Base-by-base conservation (phyloP, 148 eudicot genomes). In the Drosera capensis region DNA sequence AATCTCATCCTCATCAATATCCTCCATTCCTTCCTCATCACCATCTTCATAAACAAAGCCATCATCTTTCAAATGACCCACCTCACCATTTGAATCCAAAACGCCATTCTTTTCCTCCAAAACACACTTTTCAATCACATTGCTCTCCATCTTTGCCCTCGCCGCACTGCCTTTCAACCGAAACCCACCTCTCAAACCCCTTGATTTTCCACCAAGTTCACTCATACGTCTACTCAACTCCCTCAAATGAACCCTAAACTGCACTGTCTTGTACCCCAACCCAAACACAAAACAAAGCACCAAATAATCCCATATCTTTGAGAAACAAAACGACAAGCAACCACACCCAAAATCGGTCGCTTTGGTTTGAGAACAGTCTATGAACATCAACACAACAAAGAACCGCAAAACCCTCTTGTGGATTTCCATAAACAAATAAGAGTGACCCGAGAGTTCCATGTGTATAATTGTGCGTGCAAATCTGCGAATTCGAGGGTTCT, bases 331-430 rank as follows among this genome's bases (percentile, higher is more conserved):
- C 6, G 63, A 20, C 18, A 73, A 54, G 58, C 71, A 51, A 52
- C 86, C 79, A 73, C 51, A 68, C 35, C 79, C 81, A 18, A 73
- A 68, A 65, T 78, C 75, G 42, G 17, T 55, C 21, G 49, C 49
- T 2, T 67, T 54, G 18, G 41, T 51, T 64, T 64, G 46, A 28
- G 50, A 68, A 61, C 65, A 70, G 17, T 71, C 78, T 94, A 83
- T 82, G 5, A 68, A 28, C 11, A 50, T 1, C 38, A 65, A 40
- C 48, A 65, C 56, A 13, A 66, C n/a, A 43, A 61, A 40, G 19
- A 25, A 9, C 8, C 48, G 60, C 29, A 65, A 56, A 40, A 67
- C 25, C 42, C 62, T 65, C 49, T 63, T 66, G 30, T 58, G 57
- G 20, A 70, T 67, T 14, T 61, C 68, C 35, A 73, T 6, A 18